A percentile compares a stretch with the other conserved stretches of the same genome.
These are phyloP conservation scores for Xerocomellus intermedius DNA, from an alignment of 768 basidiomycete genomes.

Conservation along the genomic window DNA sequence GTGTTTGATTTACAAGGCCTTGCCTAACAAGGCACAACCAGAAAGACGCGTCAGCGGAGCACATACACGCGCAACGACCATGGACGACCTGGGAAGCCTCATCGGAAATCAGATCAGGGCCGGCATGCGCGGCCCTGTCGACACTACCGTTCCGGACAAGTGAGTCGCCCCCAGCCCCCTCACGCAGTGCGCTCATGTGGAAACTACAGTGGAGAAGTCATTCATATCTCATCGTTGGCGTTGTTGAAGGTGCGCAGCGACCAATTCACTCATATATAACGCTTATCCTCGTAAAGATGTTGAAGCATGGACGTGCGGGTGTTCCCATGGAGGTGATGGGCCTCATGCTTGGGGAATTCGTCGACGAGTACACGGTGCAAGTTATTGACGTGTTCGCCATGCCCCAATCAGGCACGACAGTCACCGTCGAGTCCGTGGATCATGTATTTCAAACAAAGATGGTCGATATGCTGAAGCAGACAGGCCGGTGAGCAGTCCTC, in stretches of 20 bases:
- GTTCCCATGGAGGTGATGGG: conserved; percentile 99
- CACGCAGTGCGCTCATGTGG: background rate
- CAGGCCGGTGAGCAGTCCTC: conserved; percentile 69
- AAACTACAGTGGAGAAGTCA: conserved; percentile 74
- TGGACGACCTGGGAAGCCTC: conserved; percentile 50
- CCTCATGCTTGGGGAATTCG: conserved; percentile 95
- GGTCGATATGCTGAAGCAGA: conserved; percentile 99
- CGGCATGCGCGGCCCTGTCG: conserved; percentile 41
- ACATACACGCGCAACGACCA: conserved; percentile 8
- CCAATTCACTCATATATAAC: background rate
- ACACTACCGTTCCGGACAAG: conserved; percentile 73
- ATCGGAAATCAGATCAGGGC: conserved; percentile 51
- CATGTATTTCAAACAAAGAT: conserved; percentile 98
- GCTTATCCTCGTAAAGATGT: conserved; percentile 64
- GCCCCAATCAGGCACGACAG: conserved; percentile 97
- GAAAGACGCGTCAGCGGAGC: conserved; percentile 41
- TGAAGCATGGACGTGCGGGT: conserved; percentile 97
- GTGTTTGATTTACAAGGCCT: conserved; percentile 31
- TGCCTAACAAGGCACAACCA: conserved; percentile 21
- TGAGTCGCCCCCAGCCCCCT: conserved; percentile 32
- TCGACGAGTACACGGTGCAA: conserved; percentile 95
- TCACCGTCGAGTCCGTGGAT: conserved; percentile 97
- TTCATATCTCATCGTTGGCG: conserved; percentile 97
- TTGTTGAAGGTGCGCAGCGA: conserved; percentile 76
- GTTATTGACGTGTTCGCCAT: conserved; percentile 98